These are phyloP conservation scores for Ganoderma meredithae DNA, from an alignment of 1,284 basidiomycete genomes.

Conservation along the genomic window DNA sequence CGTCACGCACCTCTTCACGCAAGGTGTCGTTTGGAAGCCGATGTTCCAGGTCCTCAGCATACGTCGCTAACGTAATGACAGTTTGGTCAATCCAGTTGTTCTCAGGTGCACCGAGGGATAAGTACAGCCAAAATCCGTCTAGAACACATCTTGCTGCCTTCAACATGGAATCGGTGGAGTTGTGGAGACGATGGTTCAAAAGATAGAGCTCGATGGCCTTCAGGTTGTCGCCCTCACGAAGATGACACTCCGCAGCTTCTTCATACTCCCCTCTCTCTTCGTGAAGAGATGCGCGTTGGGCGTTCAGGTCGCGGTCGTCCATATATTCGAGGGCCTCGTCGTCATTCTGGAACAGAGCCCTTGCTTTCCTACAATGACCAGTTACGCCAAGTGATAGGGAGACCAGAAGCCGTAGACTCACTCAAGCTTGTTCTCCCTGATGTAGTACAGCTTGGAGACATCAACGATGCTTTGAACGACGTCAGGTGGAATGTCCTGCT, in stretches of 20 bases:
- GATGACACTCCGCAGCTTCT: constrained; percentile 65
- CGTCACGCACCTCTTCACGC: constrained; percentile 36
- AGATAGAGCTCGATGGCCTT: constrained; percentile 59
- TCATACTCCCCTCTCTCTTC: constrained; percentile 49
- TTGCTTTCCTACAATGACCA: constrained; percentile 49
- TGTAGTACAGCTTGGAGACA: constrained; percentile 60
- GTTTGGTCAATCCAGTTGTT: constrained; percentile 8
- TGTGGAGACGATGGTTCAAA: constrained; percentile 37
- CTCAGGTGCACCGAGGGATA: constrained; percentile 21
- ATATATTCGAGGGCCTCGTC: constrained; percentile 67
- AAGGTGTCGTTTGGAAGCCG: constrained; percentile 7
- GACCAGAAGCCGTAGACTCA: constrained; percentile 40
- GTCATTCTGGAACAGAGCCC: constrained; percentile 54
- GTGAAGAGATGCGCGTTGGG: constrained; percentile 57
- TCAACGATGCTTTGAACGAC: constrained; percentile 51
- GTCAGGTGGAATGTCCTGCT: constrained; percentile 41
- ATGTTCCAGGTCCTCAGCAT: constrained; percentile 17
- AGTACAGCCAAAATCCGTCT: constrained; percentile 38
- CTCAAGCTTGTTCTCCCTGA: constrained; percentile 52
- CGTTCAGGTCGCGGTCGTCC: constrained; percentile 61
- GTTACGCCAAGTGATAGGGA: too few species aligned
- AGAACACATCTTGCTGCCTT: constrained; percentile 38
- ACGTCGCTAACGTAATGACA: constrained; percentile 18
- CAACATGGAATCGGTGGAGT: constrained; percentile 12
- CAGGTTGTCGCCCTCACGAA: constrained; percentile 54